Evolutionary conservation across 768 basidiomycete genomes (phyloP).

Genomic region (Kwoniella sp.): DNA sequence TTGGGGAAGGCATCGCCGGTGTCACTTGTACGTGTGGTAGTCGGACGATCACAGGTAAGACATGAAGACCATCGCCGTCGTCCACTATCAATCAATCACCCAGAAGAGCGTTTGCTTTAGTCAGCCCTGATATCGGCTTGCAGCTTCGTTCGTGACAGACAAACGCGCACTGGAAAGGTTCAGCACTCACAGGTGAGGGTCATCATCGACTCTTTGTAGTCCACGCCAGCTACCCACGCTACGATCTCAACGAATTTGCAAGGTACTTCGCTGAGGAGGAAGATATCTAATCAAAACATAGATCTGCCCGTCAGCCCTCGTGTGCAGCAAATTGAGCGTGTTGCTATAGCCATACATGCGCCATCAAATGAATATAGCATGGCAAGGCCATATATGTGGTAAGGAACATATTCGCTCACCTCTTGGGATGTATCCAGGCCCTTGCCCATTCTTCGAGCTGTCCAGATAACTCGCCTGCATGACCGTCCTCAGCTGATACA

Average conservation of each 20-base stretch:
- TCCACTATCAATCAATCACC: slow-evolving; percentile 44
- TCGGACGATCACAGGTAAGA: slow-evolving; percentile 30
- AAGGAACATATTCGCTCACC: slow-evolving; percentile 33
- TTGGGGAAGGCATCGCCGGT: background rate
- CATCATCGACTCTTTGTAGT: slow-evolving; percentile 40
- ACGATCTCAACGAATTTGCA: slow-evolving; percentile 49
- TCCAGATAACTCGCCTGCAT: slow-evolving; percentile 6
- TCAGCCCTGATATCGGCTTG: background rate
- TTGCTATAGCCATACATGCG: background rate
- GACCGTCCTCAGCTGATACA: slow-evolving; percentile 33
- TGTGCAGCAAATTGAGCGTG: background rate
- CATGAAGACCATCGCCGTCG: slow-evolving; percentile 44
- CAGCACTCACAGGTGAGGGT: slow-evolving; percentile 30
- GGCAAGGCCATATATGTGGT: no score
- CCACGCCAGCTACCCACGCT: slow-evolving; percentile 47
- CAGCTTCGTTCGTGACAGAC: no score
- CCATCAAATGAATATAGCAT: background rate
- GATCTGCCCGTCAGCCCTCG: slow-evolving; percentile 5
- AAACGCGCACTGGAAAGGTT: background rate
- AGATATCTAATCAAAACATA: slow-evolving; percentile 35
- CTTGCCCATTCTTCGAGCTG: background rate
- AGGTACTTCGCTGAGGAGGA: slow-evolving; percentile 40
- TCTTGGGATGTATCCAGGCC: slow-evolving; percentile 15
- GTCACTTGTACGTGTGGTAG: slow-evolving; percentile 13
- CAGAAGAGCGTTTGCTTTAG: background rate